A percentile compares a stretch with the other conserved stretches of the same genome.
Conservation (phyloP, 1,139 yeast genomes). For the Yarrowia galli region DNA sequence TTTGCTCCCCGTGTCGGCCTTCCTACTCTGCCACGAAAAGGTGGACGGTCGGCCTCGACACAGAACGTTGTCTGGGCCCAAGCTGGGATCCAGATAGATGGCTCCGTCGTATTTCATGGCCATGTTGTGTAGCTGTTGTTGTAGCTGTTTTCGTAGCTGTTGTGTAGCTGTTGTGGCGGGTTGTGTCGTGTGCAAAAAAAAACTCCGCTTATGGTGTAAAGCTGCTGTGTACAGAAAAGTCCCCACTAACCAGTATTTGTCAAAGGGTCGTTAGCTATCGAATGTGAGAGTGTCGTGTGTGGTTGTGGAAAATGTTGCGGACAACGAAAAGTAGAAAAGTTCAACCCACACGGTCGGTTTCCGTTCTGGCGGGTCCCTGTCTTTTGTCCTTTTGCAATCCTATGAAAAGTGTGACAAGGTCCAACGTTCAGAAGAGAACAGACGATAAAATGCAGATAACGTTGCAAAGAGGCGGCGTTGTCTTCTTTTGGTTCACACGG, state of each 20-base stretch:
- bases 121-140: background rate
- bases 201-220: background rate
- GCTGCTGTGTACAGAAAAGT: background rate
- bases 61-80: slow-evolving; percentile 16
- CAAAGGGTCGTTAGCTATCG: background rate
- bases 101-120: slow-evolving; percentile 36
- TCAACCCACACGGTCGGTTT: slow-evolving; percentile 18
- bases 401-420: slow-evolving; percentile 1
- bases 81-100: slow-evolving; percentile 30
- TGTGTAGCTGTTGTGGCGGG: background rate
- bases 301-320: background rate
- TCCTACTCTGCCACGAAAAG: slow-evolving; percentile 18
- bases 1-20: background rate
- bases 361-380: slow-evolving; percentile 21
- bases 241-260: background rate
- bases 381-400: slow-evolving; percentile 1
- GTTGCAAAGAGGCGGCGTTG: slow-evolving; percentile 37
- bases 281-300: too few species aligned
- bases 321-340: background rate
- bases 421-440: slow-evolving; percentile 10
- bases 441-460: slow-evolving; percentile 37
- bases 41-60: background rate
- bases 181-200: background rate
- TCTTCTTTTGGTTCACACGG: slow-evolving; percentile 23
- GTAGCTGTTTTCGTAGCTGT: background rate